These are phyloP conservation scores for Aspergillus steynii DNA, from an alignment of 495 filamentous ascomycete species.

Conservation along the genomic window DNA sequence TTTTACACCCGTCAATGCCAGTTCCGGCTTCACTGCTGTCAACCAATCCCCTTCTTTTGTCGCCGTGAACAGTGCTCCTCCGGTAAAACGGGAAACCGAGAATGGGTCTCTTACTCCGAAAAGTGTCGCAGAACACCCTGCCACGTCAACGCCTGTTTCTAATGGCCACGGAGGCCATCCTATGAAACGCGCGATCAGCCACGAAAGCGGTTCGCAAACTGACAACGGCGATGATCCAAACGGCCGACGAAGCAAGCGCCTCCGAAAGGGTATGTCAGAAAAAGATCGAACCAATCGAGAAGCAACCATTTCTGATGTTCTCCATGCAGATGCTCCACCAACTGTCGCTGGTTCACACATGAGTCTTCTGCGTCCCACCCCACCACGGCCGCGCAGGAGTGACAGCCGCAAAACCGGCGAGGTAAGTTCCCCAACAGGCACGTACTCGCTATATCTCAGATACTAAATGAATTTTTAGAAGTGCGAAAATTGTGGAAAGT, in stretches of 20 bases:
- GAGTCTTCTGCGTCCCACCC: slow-evolving; percentile 84
- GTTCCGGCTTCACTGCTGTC: slow-evolving; percentile 76
- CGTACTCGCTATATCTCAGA: background rate
- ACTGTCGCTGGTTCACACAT: slow-evolving; percentile 96
- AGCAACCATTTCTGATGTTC: slow-evolving; percentile 15
- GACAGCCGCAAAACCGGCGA: slow-evolving; percentile 71
- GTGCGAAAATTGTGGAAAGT: slow-evolving; percentile 85
- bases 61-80: slow-evolving; percentile 48
- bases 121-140: slow-evolving; percentile 38
- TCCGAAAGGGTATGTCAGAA: slow-evolving; percentile 77
- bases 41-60: slow-evolving; percentile 57
- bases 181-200: slow-evolving; percentile 82
- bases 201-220: slow-evolving; percentile 65
- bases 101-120: slow-evolving; percentile 46
- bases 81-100: slow-evolving; percentile 53
- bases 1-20: slow-evolving; percentile 80
- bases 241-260: slow-evolving; percentile 85
- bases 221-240: slow-evolving; percentile 65
- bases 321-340: slow-evolving; percentile 70
- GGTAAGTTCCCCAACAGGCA: slow-evolving; percentile 46
- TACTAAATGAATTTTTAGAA: slow-evolving; percentile 48
- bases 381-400: slow-evolving; percentile 68
- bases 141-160: slow-evolving; percentile 44
- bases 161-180: slow-evolving; percentile 60
- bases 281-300: background rate